phyloP scores from a whole-genome alignment of 2,329 filamentous ascomycete species.

The Bipolaris cookei region DNA sequence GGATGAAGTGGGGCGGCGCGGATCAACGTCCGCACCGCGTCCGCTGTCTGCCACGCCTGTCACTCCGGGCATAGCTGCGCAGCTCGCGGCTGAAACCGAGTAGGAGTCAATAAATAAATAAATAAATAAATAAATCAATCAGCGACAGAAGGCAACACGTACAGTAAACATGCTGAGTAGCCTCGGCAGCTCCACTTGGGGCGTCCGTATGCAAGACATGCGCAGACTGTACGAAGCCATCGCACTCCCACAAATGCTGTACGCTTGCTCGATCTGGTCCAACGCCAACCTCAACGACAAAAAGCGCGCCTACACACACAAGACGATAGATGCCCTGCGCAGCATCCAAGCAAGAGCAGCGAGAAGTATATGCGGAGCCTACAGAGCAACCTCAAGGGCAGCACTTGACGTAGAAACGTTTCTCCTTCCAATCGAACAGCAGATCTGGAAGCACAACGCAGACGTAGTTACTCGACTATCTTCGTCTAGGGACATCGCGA shows the following conservation, averaged over 20 bases:
- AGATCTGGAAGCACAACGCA: too few species aligned
- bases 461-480: too few species aligned
- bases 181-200: conserved; percentile 24
- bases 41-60: too few species aligned
- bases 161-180: conserved; percentile 20
- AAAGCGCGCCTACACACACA: too few species aligned
- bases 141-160: conserved; percentile 18
- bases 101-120: too few species aligned
- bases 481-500: too few species aligned
- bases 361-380: conserved; percentile 30
- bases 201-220: conserved; percentile 23
- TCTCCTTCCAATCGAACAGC: conserved; percentile 19
- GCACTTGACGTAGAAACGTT: conserved; percentile 21
- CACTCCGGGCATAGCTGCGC: too few species aligned
- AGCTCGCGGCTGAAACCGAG: too few species aligned
- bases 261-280: conserved; percentile 34
- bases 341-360: conserved; percentile 29
- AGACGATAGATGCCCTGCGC: conserved; percentile 20
- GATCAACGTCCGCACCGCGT: too few species aligned
- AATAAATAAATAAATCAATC: too few species aligned
- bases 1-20: too few species aligned
- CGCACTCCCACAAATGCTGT: conserved; percentile 41
- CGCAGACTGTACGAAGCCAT: conserved; percentile 37
- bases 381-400: conserved; percentile 27
- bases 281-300: conserved; percentile 22